Evolutionary conservation across 1,284 basidiomycete genomes (phyloP).

Genomic region (Ustilago curta): DNA sequence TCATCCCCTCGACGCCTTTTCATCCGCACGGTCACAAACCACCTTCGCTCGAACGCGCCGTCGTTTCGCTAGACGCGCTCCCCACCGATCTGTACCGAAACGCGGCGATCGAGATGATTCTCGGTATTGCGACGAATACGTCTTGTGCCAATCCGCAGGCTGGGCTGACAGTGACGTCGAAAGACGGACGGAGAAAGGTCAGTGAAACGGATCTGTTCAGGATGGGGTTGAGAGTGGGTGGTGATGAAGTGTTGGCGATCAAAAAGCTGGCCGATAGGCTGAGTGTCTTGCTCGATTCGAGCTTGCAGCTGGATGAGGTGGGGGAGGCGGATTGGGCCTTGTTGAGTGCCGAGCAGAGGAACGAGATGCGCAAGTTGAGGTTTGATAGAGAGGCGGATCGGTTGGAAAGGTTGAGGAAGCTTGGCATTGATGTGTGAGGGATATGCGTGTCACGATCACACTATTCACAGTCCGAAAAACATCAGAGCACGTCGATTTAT

Average conservation of each 20-base stretch:
- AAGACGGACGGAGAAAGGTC: conserved; percentile 48
- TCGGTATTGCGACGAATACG: conserved; percentile 55
- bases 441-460: background rate
- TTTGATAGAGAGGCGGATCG: conserved; percentile 52
- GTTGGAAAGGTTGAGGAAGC: conserved; percentile 45
- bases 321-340: conserved; percentile 40
- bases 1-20: conserved; percentile 40
- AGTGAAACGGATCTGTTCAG: conserved; percentile 66
- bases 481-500: background rate
- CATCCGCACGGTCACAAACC: conserved; percentile 54
- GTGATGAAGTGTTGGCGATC: conserved; percentile 57
- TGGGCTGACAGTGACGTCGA: conserved; percentile 18
- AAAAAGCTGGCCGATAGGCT: conserved; percentile 62
- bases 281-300: conserved; percentile 45
- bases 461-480: background rate
- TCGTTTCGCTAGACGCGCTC: conserved; percentile 60
- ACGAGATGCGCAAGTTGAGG: conserved; percentile 42
- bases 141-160: conserved; percentile 26
- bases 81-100: conserved; percentile 61
- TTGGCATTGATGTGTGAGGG: conserved; percentile 48
- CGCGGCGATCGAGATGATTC: conserved; percentile 66
- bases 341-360: conserved; percentile 30
- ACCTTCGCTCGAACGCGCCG: conserved; percentile 51
- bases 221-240: conserved; percentile 62
- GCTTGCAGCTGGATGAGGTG: conserved; percentile 46